phyloP scores from a whole-genome alignment of 2,329 filamentous ascomycete species.

The Pseudopyrenochaeta lycopersici region DNA sequence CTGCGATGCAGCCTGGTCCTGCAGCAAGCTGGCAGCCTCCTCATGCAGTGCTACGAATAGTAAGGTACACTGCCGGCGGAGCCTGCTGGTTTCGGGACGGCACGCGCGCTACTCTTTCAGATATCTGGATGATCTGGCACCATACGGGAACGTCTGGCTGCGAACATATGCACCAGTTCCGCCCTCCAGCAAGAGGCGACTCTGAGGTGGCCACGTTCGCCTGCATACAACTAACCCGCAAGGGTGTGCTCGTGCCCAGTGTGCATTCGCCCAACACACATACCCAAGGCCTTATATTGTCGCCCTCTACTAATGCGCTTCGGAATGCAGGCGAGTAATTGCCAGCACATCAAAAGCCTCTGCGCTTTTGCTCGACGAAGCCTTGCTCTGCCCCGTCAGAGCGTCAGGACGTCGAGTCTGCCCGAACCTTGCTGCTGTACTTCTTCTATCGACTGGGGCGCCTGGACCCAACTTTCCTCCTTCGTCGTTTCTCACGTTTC shows the following conservation, averaged over 20 bases:
- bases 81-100: conserved; percentile 40
- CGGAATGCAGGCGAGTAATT: conserved; percentile 47
- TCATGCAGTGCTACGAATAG: conserved; percentile 19
- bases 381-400: conserved; percentile 38
- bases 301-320: conserved; percentile 47
- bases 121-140: conserved; percentile 50
- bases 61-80: conserved; percentile 22
- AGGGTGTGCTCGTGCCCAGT: conserved; percentile 47
- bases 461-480: conserved; percentile 37
- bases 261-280: conserved; percentile 51
- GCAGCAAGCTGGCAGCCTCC: conserved; percentile 22
- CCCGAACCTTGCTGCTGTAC: conserved; percentile 38
- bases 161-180: conserved; percentile 44
- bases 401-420: conserved; percentile 24
- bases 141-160: conserved; percentile 40
- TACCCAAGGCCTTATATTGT: conserved; percentile 47
- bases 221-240: conserved; percentile 49
- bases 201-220: conserved; percentile 49
- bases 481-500: conserved; percentile 35
- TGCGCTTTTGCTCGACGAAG: conserved; percentile 37
- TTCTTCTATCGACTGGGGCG: conserved; percentile 43
- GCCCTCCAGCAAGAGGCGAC: conserved; percentile 43
- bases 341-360: conserved; percentile 53
- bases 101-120: conserved; percentile 40
- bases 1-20: conserved; percentile 26